Base-by-base conservation (phyloP, 2,329 filamentous ascomycete genomes). In the Pseudogymnoascus sp. region DNA sequence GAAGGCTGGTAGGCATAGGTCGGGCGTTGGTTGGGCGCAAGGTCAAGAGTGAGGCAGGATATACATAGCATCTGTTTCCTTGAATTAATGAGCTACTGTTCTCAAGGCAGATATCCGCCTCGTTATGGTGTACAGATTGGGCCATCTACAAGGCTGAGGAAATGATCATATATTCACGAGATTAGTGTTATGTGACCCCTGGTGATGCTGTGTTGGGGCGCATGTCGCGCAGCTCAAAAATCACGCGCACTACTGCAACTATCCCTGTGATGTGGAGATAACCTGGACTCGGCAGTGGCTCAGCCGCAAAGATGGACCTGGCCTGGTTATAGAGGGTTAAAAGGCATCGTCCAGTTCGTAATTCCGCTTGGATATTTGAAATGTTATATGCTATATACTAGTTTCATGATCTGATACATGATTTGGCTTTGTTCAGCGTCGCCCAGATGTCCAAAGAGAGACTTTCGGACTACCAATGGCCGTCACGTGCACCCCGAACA, bases 191-290 rank as follows among this genome's bases (percentile, higher is more conserved):
- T 57, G 50, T 57, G 50, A 57, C 50, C 50, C 4, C 5, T 35
- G 11, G 28, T 35, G 11, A 4, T 57, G 10, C 10, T 57, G 28
- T 33, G 28, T 57, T 35, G 50, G 15, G 50, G 28, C 50, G 28
- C 50, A 57, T 57, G 50, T 33, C 28, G 28, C 28, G 10, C n/a
- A 57, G 28, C 31, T 28, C 50, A 19, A 57, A 57, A 57, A 57
- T 57, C 50, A 57, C 17, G 28, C 50, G 50, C 50, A 33, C 50
- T 57, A 35, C 50, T 57, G 50, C 28, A 33, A 15, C 5, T 19
- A 57, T 33, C 50, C 50, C 50, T 57, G 50, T 57, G 50, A 53
- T 57, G 50, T 57, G 50, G 50, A 33, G 50, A 57, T 57, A 31
- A n/a, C 50, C n/a, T 57, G 50, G 50, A 35, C 50, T 57, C 28